Percentiles rank a stretch among this genome's conserved stretches.
These are phyloP conservation scores for Pseudogymnoascus sp. DNA, from an alignment of 2,329 filamentous ascomycete species.

Conservation along the genomic window DNA sequence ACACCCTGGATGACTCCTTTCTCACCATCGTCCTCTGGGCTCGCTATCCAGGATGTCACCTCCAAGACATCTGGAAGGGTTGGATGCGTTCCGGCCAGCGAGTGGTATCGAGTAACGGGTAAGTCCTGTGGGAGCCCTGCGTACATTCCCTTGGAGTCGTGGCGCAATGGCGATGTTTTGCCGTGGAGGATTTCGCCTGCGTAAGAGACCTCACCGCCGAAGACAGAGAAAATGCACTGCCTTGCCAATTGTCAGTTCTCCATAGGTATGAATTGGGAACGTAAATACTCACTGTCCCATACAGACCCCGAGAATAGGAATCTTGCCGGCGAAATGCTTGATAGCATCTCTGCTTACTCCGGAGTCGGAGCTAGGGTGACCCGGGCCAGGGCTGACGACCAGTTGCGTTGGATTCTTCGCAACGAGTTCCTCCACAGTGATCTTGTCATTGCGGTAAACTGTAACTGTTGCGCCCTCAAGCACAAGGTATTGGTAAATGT, in stretches of 20 bases:
- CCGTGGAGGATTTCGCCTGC: slow-evolving; percentile 96
- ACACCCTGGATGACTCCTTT: slow-evolving; percentile 95
- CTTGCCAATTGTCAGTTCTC: slow-evolving; percentile 38
- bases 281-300: slow-evolving; percentile 74
- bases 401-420: slow-evolving; percentile 83
- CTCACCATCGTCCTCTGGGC: slow-evolving; percentile 53
- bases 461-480: slow-evolving; percentile 90
- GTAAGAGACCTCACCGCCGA: slow-evolving; percentile 83
- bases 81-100: slow-evolving; percentile 82
- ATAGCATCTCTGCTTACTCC: slow-evolving; percentile 92
- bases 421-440: slow-evolving; percentile 77
- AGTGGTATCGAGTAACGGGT: slow-evolving; percentile 92
- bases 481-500: slow-evolving; percentile 95
- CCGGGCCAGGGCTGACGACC: slow-evolving; percentile 90
- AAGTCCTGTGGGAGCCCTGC: slow-evolving; percentile 70
- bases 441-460: slow-evolving; percentile 87
- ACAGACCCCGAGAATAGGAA: slow-evolving; percentile 93
- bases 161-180: slow-evolving; percentile 85
- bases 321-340: slow-evolving; percentile 83
- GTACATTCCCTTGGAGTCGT: slow-evolving; percentile 91
- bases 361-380: slow-evolving; percentile 84
- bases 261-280: not conserved
- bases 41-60: slow-evolving; percentile 81
- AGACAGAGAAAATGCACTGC: slow-evolving; percentile 93
- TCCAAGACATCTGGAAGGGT: slow-evolving; percentile 82